Evolutionary conservation across 352 stramenopile genomes (phyloP).

Genomic region (Halophytophthora batemanensis): DNA sequence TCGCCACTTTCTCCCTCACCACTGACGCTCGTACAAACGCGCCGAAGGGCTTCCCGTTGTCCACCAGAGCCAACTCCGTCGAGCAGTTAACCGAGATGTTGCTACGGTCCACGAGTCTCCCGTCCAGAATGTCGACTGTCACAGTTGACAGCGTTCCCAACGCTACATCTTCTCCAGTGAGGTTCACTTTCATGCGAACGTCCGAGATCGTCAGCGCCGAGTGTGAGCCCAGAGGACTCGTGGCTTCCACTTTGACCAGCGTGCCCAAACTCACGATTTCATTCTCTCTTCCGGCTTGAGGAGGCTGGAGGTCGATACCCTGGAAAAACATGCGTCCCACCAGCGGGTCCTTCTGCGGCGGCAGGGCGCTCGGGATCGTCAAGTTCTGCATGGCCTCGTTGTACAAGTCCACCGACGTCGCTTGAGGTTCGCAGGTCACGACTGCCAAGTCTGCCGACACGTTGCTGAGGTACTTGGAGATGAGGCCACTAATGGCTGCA

Average conservation of each 20-base stretch:
- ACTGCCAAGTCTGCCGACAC: slow-evolving; percentile 50
- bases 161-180: slow-evolving; percentile 34
- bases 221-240: slow-evolving; percentile 56
- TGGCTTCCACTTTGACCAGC: slow-evolving; percentile 59
- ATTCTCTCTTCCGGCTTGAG: slow-evolving; percentile 42
- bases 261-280: slow-evolving; percentile 42
- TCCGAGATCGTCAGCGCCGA: slow-evolving; percentile 57
- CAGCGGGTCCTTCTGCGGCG: slow-evolving; percentile 57
- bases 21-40: slow-evolving; percentile 69
- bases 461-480: slow-evolving; percentile 75
- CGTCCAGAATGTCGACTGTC: slow-evolving; percentile 53
- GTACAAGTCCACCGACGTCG: slow-evolving; percentile 65
- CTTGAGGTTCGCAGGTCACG: slow-evolving; percentile 52
- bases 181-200: slow-evolving; percentile 57
- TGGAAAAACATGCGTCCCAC: slow-evolving; percentile 67
- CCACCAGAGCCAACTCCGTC: slow-evolving; percentile 41
- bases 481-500: slow-evolving; percentile 69
- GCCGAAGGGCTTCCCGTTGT: slow-evolving; percentile 50
- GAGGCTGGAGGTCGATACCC: slow-evolving; percentile 47
- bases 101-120: slow-evolving; percentile 47
- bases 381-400: slow-evolving; percentile 72
- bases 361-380: slow-evolving; percentile 53
- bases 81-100: slow-evolving; percentile 73
- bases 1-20: slow-evolving; percentile 35
- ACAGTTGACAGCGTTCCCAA: slow-evolving; percentile 51